Conservation (phyloP, 1,284 basidiomycete species). For the Microbotryum scabiosae region DNA sequence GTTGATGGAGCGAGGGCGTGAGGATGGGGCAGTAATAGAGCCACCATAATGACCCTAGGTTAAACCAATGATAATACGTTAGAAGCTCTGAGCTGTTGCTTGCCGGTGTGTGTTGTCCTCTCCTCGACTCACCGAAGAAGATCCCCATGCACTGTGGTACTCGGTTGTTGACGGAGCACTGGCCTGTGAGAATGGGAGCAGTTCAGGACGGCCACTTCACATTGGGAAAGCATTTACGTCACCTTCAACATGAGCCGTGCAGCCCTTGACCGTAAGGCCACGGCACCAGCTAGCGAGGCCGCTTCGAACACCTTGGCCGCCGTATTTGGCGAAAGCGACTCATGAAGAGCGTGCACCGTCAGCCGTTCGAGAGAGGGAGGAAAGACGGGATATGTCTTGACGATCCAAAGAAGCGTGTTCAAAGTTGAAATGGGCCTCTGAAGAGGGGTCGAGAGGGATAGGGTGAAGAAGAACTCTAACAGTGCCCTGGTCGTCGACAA, state of each 20-base stretch:
- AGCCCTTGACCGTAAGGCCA: constrained; percentile 27
- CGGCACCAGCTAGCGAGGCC: constrained; percentile 21
- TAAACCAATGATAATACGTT: too few relatives aligned
- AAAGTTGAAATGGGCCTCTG: constrained; percentile 84
- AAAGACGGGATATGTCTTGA: constrained; percentile 66
- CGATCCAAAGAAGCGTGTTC: constrained; percentile 72
- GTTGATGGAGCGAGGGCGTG: too few relatives aligned
- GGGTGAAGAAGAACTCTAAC: constrained; percentile 84
- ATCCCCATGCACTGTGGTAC: not conserved
- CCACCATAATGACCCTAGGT: too few relatives aligned
- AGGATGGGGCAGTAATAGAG: too few relatives aligned
- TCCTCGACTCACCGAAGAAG: too few relatives aligned
- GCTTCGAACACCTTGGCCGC: constrained; percentile 29
- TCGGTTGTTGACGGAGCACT: not conserved
- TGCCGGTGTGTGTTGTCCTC: too few relatives aligned
- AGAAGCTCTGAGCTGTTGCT: too few relatives aligned
- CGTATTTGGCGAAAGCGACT: constrained; percentile 48
- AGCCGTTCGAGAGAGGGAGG: constrained; percentile 59
- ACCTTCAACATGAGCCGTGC: constrained; percentile 26
- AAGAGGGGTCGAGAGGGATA: constrained; percentile 72
- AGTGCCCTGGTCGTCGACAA: constrained; percentile 80
- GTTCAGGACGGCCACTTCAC: not conserved
- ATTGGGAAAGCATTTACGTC: not conserved
- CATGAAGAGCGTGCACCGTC: constrained; percentile 86
- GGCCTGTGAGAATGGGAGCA: not conserved